Conservation (phyloP, 225 moss, liverwort and hornwort genomes). For the Marchantia paleacea region DNA sequence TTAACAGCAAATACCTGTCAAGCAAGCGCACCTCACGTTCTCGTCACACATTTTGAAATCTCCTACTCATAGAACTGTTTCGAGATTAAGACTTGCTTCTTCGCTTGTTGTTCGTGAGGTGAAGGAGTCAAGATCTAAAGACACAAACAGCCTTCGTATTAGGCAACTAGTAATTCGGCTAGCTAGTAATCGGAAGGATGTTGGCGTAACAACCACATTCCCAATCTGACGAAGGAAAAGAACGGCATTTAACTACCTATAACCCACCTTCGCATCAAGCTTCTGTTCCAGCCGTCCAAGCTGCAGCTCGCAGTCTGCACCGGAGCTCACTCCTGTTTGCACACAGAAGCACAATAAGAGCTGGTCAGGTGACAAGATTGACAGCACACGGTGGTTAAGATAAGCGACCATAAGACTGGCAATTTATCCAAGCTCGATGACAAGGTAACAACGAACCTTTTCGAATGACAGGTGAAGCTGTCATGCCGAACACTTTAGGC, state of each 20-base stretch:
- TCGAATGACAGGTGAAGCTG: constrained; percentile 84
- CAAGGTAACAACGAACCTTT: constrained; percentile 48
- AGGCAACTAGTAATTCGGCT: neutral
- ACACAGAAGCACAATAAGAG: constrained; percentile 10
- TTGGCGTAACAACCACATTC: neutral
- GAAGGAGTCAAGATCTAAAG: neutral
- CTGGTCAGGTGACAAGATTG: neutral
- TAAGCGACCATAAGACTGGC: neutral
- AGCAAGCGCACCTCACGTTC: neutral
- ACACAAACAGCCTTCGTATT: neutral
- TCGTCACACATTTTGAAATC: neutral
- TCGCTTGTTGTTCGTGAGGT: neutral
- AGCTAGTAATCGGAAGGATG: neutral
- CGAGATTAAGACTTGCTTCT: neutral
- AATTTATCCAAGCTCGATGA: neutral
- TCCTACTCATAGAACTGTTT: neutral
- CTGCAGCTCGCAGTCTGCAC: constrained; percentile 65
- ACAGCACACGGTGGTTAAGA: neutral
- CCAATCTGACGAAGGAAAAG: neutral
- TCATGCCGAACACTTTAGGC: constrained; percentile 95
- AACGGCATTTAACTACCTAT: neutral
- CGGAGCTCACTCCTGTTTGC: constrained; percentile 61
- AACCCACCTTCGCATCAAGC: constrained; percentile 69
- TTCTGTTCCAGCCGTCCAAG: constrained; percentile 65
- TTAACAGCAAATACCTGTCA: constrained; percentile 78